phyloP scores from a whole-genome alignment of 441 rosid species.

The Macaranga tanarius region DNA sequence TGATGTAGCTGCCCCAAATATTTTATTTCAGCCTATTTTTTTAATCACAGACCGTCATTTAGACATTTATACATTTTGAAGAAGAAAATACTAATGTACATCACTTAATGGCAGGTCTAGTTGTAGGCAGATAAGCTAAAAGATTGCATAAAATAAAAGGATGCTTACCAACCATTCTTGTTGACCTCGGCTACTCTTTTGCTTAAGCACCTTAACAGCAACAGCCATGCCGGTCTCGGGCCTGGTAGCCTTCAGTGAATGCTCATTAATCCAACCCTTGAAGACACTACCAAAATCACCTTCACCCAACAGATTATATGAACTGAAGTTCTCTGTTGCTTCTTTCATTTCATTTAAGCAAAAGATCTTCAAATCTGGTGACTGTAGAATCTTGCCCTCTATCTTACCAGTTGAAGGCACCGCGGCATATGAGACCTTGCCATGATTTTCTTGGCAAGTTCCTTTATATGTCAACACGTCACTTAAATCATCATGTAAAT shows the following conservation, averaged over 20 bases:
- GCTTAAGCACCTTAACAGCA: constrained; percentile 81
- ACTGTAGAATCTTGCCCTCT: constrained; percentile 67
- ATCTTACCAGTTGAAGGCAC: constrained; percentile 50
- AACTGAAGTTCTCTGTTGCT: constrained; percentile 77
- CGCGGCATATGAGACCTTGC: constrained; percentile 26
- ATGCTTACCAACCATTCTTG: constrained; percentile 94
- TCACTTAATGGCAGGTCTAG: background rate
- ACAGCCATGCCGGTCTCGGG: constrained; percentile 72
- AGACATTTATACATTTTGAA: too few species aligned
- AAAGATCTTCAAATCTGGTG: constrained; percentile 59
- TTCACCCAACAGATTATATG: constrained; percentile 84
- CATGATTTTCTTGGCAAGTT: constrained; percentile 30
- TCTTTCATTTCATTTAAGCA: constrained; percentile 56
- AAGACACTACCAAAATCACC: constrained; percentile 97
- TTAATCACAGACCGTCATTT: too few species aligned
- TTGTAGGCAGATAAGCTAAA: background rate
- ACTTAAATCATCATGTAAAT: background rate
- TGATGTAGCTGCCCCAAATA: constrained; percentile 81
- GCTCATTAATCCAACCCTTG: constrained; percentile 89
- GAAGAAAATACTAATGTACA: too few species aligned
- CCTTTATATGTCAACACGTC: constrained; percentile 36
- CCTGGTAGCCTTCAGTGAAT: constrained; percentile 53
- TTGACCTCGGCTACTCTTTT: constrained; percentile 81
- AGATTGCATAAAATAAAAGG: background rate
- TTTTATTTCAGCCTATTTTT: constrained; percentile 71